Evolutionary conservation across 257 asterid species (phyloP).

Genomic region (Phtheirospermum japonicum): DNA sequence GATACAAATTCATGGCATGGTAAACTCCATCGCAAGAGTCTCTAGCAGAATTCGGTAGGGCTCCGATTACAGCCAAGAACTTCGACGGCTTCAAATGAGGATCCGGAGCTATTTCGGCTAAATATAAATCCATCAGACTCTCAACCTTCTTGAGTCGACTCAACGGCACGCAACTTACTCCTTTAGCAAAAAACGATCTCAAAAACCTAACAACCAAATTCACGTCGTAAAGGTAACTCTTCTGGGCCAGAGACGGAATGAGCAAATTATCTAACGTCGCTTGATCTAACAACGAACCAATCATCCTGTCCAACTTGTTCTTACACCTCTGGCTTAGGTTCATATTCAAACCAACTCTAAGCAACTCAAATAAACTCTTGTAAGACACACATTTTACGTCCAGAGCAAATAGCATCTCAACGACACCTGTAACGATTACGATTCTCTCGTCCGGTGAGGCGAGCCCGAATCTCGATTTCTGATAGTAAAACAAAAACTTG

Average conservation of each 20-base stretch:
- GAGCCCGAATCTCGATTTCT: constrained; percentile 50
- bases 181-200: constrained; percentile 57
- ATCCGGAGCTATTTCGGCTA: constrained; percentile 85
- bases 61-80: constrained; percentile 56
- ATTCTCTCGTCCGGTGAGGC: constrained; percentile 35
- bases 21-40: constrained; percentile 60
- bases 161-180: constrained; percentile 58
- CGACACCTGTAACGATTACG: constrained; percentile 41
- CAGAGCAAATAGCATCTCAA: constrained; percentile 55
- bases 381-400: constrained; percentile 48
- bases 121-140: constrained; percentile 55
- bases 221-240: constrained; percentile 63
- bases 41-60: constrained; percentile 71
- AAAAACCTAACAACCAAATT: constrained; percentile 58
- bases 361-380: constrained; percentile 66
- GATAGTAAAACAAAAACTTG: constrained; percentile 66
- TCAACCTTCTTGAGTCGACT: constrained; percentile 58
- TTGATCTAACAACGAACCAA: constrained; percentile 62
- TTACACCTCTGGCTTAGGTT: constrained; percentile 40
- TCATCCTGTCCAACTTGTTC: constrained; percentile 59
- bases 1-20: constrained; percentile 58
- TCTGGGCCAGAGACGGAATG: constrained; percentile 53
- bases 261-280: constrained; percentile 70
- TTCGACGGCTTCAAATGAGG: constrained; percentile 59
- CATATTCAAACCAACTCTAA: constrained; percentile 42